Evolutionary conservation across 768 basidiomycete species (phyloP).

Genomic region (Postia placenta): DNA sequence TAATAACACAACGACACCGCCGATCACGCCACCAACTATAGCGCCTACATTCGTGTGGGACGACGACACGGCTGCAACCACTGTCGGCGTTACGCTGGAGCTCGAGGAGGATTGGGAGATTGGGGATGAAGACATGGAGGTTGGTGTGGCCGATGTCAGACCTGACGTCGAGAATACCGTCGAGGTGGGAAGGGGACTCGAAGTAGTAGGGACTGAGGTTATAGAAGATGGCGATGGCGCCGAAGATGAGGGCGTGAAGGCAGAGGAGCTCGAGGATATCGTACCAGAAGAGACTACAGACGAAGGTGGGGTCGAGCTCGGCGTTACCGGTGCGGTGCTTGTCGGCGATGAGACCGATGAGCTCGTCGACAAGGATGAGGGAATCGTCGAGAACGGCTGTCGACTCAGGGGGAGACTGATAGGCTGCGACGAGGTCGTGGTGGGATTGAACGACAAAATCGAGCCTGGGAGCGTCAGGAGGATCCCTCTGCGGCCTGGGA

Average conservation of each 20-base stretch:
- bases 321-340: constrained; percentile 4
- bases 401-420: background rate
- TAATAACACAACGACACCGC: constrained; percentile 34
- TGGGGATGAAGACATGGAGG: constrained; percentile 17
- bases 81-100: constrained; percentile 3
- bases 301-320: background rate
- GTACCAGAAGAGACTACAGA: background rate
- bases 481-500: background rate
- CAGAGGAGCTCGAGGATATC: background rate
- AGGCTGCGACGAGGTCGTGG: background rate
- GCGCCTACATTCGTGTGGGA: constrained; percentile 28
- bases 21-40: constrained; percentile 50
- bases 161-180: background rate
- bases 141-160: constrained; percentile 6
- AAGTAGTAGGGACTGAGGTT: constrained; percentile 14
- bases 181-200: constrained; percentile 11
- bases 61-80: constrained; percentile 7
- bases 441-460: background rate
- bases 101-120: constrained; percentile 3
- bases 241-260: background rate
- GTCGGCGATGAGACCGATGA: constrained; percentile 24
- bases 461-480: constrained; percentile 2
- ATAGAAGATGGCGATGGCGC: constrained; percentile 24
- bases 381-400: constrained; percentile 4
- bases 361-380: constrained; percentile 30